Base-by-base conservation (phyloP, 768 basidiomycete genomes). In the Suillus bovinus region DNA sequence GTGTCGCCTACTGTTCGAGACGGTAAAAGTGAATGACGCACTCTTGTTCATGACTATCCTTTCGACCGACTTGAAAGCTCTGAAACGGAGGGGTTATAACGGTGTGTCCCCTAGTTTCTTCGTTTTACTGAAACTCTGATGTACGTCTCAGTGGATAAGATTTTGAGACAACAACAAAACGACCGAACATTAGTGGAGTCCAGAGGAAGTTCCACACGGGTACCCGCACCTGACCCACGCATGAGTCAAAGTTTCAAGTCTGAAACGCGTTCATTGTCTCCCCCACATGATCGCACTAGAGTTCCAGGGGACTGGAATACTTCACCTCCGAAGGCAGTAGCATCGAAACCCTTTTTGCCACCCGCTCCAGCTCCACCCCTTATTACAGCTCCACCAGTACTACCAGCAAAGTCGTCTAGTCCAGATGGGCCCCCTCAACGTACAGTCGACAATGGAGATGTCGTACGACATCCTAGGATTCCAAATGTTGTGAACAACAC, bases 31-130 rank as follows among this genome's bases (percentile, higher is more conserved):
- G 29, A 93, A 95, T 70, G 96, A 99, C 71, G 86, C 91, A 0
- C 79, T 99, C 8, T 72, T 99, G 9, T 89, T 99, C 67, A 91
- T 93, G 85, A 97, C 95, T 0, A 93, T 99, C 59, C 81, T 99
- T 20, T 93, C 94, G 0, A 98, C 96, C 0, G 93, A 96, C 66
- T 76, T 98, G 44, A 84, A 86, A 62, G 86, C 93, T 3, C 73
- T 97, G 64, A 89, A 87, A 68, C 80, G 94, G 42, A 80, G 94
- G 65, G 95, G 94, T 6, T 96, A 93, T 71, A 93, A 94, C 68
- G 89, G 92, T 90, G 66, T 5, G 79, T 69, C 14, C 50, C 10
- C 29, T 58, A 22, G 22, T 16, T 59, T 8, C 29, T n/a, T 58
- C 31, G 5, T 20, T 27, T 17, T 22, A 10, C 31, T 7, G 29